Conservation (phyloP, 225 moss, liverwort and hornwort genomes). For the Marchantia paleacea region DNA sequence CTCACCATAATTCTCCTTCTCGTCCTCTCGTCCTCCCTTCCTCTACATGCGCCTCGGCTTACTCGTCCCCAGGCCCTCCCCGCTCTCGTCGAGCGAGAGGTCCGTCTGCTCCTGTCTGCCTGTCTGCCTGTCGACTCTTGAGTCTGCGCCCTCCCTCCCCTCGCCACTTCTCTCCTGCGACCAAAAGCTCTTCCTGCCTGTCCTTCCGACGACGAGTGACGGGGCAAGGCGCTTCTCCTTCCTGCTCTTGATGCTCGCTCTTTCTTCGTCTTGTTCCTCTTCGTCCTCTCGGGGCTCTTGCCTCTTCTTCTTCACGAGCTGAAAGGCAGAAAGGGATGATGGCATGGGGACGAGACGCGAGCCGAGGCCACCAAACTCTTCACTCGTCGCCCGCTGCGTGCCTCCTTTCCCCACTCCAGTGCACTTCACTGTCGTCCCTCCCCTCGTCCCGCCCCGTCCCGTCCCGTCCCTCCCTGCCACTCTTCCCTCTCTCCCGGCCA, state of each 20-base stretch:
- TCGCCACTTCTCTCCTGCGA: neutral
- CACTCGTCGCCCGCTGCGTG: slow-evolving; percentile 6
- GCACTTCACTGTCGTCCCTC: no score
- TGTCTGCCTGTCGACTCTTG: neutral
- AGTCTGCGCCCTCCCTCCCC: neutral
- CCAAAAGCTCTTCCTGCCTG: neutral
- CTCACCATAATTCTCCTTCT: neutral
- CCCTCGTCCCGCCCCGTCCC: neutral
- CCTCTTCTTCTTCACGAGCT: neutral
- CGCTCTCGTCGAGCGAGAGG: neutral
- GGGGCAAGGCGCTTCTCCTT: neutral
- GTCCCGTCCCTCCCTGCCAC: neutral
- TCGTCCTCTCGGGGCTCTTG: neutral
- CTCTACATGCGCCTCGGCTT: neutral
- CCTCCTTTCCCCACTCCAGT: slow-evolving; percentile 1
- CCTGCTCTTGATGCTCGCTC: neutral
- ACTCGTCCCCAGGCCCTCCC: neutral
- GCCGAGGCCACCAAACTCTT: neutral
- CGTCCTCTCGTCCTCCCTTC: neutral
- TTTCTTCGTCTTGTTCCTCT: neutral
- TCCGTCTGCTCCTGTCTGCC: neutral
- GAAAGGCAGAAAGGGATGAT: neutral
- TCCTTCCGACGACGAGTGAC: no score
- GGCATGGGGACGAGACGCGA: neutral
- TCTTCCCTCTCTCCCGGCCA: slow-evolving; percentile 21